Percentiles rank a stretch among this genome's conserved stretches.
These are phyloP conservation scores for Coemansia sp. DNA, from an alignment of 192 early-diverging fungal genomes.

Conservation along the genomic window DNA sequence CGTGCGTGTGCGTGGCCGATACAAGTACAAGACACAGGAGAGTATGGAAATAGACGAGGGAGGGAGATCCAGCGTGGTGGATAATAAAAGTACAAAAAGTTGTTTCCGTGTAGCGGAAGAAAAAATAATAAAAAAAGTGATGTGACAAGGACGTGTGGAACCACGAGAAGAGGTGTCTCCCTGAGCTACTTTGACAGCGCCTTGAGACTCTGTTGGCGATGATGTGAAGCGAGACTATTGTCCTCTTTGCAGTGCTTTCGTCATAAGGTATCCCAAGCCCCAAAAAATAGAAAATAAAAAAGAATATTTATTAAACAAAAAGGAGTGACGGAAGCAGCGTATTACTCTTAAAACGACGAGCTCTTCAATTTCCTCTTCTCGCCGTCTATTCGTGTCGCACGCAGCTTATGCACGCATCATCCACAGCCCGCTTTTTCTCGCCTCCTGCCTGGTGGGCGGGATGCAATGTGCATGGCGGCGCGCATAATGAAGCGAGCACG, in stretches of 20 bases:
- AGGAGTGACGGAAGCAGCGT: neutral
- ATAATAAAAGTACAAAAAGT: neutral
- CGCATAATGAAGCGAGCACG: conserved; percentile 5
- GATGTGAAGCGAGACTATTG: neutral
- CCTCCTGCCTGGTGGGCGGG: neutral
- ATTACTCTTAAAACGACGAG: neutral
- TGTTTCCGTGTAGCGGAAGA: neutral
- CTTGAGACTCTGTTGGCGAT: neutral
- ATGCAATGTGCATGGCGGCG: neutral
- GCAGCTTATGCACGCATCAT: conserved; percentile 6
- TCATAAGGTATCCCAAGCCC: neutral
- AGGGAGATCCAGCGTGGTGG: neutral
- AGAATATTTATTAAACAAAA: too few relatives aligned
- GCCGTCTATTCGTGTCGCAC: conserved; percentile 1
- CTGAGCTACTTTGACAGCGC: neutral
- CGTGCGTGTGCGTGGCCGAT: neutral
- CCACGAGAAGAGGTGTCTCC: neutral
- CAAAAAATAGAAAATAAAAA: neutral
- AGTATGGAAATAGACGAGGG: neutral
- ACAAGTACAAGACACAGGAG: neutral
- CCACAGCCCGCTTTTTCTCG: neutral
- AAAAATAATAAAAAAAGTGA: neutral
- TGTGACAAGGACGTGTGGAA: neutral
- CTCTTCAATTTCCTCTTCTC: neutral
- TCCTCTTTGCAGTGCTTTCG: neutral